These are phyloP conservation scores for Eucalyptus viminalis DNA, from an alignment of 345 rosid genomes.

Conservation along the genomic window DNA sequence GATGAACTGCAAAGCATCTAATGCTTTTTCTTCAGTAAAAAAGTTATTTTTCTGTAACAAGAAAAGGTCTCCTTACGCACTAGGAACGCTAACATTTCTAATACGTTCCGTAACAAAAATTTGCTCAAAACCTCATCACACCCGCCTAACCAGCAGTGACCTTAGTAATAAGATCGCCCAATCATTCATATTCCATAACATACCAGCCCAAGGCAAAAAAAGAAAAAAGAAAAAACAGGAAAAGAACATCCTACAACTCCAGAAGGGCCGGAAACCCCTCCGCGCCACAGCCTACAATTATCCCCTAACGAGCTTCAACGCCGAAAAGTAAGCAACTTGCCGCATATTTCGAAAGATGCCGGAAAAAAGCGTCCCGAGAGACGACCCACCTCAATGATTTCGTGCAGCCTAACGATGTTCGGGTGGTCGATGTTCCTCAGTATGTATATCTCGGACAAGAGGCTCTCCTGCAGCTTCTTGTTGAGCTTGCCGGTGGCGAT, in stretches of 20 bases:
- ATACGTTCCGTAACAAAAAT: not conserved
- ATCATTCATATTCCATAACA: not conserved
- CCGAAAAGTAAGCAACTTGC: not conserved
- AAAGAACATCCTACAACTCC: not conserved
- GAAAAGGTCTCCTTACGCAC: not conserved
- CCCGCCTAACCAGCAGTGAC: not conserved
- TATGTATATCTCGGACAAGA: constrained; percentile 82
- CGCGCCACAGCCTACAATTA: not conserved
- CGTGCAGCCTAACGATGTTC: constrained; percentile 76
- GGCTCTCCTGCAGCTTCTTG: constrained; percentile 84
- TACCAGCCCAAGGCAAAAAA: not conserved
- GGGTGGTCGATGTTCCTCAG: constrained; percentile 68
- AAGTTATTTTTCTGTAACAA: not conserved
- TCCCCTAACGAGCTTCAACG: not conserved
- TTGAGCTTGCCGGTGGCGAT: constrained; percentile 51
- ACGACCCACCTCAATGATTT: constrained; percentile 71
- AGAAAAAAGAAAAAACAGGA: not conserved
- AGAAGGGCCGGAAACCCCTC: not conserved
- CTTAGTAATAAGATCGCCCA: not conserved
- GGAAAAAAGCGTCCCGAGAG: not conserved
- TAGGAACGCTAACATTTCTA: not conserved
- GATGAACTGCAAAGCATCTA: not conserved
- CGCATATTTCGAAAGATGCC: not conserved
- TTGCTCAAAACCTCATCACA: not conserved
- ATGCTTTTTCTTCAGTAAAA: not conserved